Conservation (phyloP, 2,329 filamentous ascomycete genomes). For the Colletotrichum sojae region DNA sequence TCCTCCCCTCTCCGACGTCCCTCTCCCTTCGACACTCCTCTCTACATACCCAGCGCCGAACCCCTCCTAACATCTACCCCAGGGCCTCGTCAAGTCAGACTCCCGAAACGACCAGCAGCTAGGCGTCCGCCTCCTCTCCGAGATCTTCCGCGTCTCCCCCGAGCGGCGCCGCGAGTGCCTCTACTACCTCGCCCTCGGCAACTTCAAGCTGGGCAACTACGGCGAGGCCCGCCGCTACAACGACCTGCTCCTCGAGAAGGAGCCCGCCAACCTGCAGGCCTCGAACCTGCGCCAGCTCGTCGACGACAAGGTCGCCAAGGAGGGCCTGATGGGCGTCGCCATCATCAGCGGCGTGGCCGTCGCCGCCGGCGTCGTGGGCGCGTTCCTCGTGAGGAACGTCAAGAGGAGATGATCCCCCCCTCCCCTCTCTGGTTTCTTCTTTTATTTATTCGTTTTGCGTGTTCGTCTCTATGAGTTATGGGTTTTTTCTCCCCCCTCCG, state of each 20-base stretch:
- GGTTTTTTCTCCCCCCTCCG: neutral
- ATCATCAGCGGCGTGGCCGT: constrained; percentile 95
- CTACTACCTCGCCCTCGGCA: constrained; percentile 96
- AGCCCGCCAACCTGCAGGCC: constrained; percentile 92
- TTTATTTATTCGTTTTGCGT: no score
- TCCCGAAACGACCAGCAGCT: constrained; percentile 90
- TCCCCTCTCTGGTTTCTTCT: neutral
- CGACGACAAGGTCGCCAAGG: constrained; percentile 95
- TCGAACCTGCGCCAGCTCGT: constrained; percentile 88
- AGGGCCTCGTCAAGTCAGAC: constrained; percentile 97
- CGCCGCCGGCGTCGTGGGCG: constrained; percentile 92
- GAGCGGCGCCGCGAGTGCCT: constrained; percentile 97
- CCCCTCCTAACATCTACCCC: neutral
- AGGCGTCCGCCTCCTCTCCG: constrained; percentile 91
- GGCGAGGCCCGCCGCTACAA: constrained; percentile 95
- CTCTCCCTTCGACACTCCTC: constrained; percentile 26
- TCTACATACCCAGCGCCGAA: neutral
- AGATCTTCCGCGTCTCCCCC: constrained; percentile 94
- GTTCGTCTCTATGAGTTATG: no score
- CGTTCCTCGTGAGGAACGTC: constrained; percentile 84
- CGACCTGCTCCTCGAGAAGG: constrained; percentile 89
- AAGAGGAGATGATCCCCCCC: constrained; percentile 64
- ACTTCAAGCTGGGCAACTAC: constrained; percentile 99
- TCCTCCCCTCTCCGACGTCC: neutral
- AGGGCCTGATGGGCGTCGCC: constrained; percentile 93